Conservation (phyloP, 2,329 filamentous ascomycete genomes). For the Ambrosiella beaveri region DNA sequence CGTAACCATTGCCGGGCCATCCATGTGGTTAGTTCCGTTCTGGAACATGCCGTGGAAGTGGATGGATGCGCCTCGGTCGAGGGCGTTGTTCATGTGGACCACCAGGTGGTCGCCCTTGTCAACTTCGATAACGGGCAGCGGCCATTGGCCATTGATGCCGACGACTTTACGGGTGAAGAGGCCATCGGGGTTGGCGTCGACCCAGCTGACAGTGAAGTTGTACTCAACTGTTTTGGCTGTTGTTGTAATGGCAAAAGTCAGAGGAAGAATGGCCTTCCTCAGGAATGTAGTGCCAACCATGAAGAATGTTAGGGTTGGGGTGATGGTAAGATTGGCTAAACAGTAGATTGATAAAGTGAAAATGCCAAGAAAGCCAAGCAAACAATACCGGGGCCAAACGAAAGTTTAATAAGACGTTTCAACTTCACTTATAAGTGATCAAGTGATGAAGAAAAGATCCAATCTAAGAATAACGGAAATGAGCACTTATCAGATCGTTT, state of each 20-base stretch:
- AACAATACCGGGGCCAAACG: not conserved
- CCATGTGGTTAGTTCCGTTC: slow-evolving; percentile 40
- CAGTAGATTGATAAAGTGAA: not conserved
- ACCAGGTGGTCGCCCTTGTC: slow-evolving; percentile 34
- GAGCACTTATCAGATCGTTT: not conserved
- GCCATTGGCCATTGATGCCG: slow-evolving; percentile 49
- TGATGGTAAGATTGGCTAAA: not conserved
- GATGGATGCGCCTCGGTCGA: slow-evolving; percentile 34
- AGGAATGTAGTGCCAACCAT: slow-evolving; percentile 3
- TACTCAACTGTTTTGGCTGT: slow-evolving; percentile 29
- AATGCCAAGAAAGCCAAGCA: slow-evolving; percentile 6
- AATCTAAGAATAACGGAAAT: not conserved
- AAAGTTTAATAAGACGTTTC: slow-evolving; percentile 4
- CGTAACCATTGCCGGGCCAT: slow-evolving; percentile 38
- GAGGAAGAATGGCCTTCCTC: slow-evolving; percentile 9
- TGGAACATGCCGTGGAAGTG: slow-evolving; percentile 47
- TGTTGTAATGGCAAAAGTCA: slow-evolving; percentile 18
- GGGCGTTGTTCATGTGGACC: slow-evolving; percentile 30
- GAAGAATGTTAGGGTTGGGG: not conserved
- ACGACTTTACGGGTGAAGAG: slow-evolving; percentile 37
- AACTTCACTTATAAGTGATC: not conserved
- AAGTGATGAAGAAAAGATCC: not conserved
- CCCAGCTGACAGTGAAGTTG: slow-evolving; percentile 45
- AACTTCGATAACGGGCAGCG: slow-evolving; percentile 40
- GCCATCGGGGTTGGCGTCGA: slow-evolving; percentile 43